Conservation (phyloP, 306 rosid species). For the Prunus armeniaca region DNA sequence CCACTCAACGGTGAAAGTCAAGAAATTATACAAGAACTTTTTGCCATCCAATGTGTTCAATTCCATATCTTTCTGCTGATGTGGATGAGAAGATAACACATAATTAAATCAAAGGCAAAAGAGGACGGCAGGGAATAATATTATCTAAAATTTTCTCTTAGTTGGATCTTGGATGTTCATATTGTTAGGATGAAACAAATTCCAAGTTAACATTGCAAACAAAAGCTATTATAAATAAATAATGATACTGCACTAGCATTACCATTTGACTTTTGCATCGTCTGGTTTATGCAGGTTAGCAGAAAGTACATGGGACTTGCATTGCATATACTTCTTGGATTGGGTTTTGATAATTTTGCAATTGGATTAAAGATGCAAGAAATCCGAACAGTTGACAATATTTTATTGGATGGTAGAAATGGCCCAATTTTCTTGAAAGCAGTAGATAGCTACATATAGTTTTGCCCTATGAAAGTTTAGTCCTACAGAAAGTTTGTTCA, state of each 20-base stretch:
- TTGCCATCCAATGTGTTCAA: neutral
- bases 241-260: neutral
- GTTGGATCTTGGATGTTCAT: neutral
- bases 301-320: neutral
- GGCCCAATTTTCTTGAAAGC: too few species aligned
- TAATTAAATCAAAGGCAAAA: neutral
- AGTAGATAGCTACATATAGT: too few species aligned
- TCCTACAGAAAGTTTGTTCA: too few species aligned
- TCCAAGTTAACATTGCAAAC: neutral
- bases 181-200: neutral
- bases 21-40: neutral
- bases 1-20: neutral
- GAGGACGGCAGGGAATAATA: neutral
- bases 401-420: too few species aligned
- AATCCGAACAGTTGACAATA: too few species aligned
- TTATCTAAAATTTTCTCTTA: neutral
- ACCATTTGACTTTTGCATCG: neutral
- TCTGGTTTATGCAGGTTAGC: neutral
- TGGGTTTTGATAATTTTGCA: too few species aligned
- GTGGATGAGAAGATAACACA: neutral
- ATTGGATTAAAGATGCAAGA: too few species aligned
- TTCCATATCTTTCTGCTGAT: neutral
- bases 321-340: neutral
- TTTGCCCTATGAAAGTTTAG: too few species aligned
- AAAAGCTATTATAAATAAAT: neutral